Evolutionary conservation across 2,329 filamentous ascomycete genomes (phyloP).

Genomic region (Cercospora sp.): DNA sequence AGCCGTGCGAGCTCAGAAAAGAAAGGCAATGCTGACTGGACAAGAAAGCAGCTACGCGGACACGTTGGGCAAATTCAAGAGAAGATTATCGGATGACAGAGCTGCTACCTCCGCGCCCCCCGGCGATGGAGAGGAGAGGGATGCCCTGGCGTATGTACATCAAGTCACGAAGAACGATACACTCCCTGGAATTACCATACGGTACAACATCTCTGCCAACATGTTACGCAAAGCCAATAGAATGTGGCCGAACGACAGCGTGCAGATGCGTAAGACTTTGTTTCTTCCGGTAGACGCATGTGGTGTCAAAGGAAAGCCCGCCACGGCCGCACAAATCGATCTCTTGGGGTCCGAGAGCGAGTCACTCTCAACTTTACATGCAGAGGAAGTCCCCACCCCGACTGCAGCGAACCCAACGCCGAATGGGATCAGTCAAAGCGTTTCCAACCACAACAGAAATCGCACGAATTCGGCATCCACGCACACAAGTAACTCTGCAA

Average conservation of each 20-base stretch:
- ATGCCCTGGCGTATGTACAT: constrained; percentile 88
- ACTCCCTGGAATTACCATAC: constrained; percentile 84
- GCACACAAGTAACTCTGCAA: constrained; percentile 40
- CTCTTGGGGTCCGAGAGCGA: constrained; percentile 36
- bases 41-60: constrained; percentile 45
- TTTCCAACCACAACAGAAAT: constrained; percentile 31
- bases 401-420: constrained; percentile 33
- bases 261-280: constrained; percentile 79
- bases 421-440: constrained; percentile 23
- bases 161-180: constrained; percentile 80
- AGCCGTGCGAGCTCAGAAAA: constrained; percentile 51
- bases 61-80: constrained; percentile 56
- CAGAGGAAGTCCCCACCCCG: constrained; percentile 42
- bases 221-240: constrained; percentile 84
- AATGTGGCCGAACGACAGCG: constrained; percentile 89
- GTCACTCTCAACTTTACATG: constrained; percentile 32
- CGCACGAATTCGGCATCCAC: constrained; percentile 41
- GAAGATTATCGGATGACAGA: constrained; percentile 66
- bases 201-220: constrained; percentile 82
- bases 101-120: constrained; percentile 50
- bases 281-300: constrained; percentile 88
- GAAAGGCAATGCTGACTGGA: constrained; percentile 48
- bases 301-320: constrained; percentile 70
- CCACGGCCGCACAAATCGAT: constrained; percentile 40
- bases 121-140: constrained; percentile 62